These are phyloP conservation scores for Sophora flavescens DNA, from an alignment of 306 rosid genomes.

Conservation along the genomic window DNA sequence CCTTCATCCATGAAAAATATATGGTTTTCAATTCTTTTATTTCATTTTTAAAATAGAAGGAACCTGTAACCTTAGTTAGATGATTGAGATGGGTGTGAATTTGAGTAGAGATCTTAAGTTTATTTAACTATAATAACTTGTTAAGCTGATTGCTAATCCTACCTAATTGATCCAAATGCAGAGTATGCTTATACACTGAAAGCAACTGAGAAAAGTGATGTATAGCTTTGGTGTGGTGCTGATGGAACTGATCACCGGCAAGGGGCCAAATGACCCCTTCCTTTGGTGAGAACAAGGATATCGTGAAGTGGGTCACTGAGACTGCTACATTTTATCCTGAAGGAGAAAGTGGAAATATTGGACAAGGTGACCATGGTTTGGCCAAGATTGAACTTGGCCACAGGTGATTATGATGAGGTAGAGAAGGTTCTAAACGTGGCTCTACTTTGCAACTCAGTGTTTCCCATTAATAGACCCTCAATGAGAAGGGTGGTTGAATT, in stretches of 20 bases:
- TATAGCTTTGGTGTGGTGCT: slow-evolving; percentile 87
- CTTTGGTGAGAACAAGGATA: slow-evolving; percentile 75
- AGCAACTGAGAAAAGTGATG: slow-evolving; percentile 84
- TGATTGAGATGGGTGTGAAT: slow-evolving; percentile 21
- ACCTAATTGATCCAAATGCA: slow-evolving; percentile 40
- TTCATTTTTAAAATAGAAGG: not conserved
- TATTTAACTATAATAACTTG: not conserved
- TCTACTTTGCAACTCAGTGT: slow-evolving; percentile 66
- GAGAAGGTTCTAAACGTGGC: slow-evolving; percentile 75
- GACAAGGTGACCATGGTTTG: not conserved
- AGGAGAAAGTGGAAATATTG: slow-evolving; percentile 13
- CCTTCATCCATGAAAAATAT: not conserved
- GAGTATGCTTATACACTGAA: slow-evolving; percentile 75
- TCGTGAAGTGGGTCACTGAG: slow-evolving; percentile 82
- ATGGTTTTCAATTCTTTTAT: not conserved
- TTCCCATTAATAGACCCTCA: slow-evolving; percentile 79
- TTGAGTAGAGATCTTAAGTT: slow-evolving; percentile 20
- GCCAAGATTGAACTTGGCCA: slow-evolving; percentile 53
- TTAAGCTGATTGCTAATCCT: slow-evolving; percentile 30
- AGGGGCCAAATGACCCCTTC: slow-evolving; percentile 75
- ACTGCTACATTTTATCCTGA: slow-evolving; percentile 42
- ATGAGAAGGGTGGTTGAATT: slow-evolving; percentile 83
- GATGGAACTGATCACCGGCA: slow-evolving; percentile 76
- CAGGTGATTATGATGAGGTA: slow-evolving; percentile 61
- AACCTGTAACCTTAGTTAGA: not conserved